A percentile compares a stretch with the other conserved stretches of the same genome.
Conservation (phyloP, 163 green algal species). For the Trebouxia gelatinosa region DNA sequence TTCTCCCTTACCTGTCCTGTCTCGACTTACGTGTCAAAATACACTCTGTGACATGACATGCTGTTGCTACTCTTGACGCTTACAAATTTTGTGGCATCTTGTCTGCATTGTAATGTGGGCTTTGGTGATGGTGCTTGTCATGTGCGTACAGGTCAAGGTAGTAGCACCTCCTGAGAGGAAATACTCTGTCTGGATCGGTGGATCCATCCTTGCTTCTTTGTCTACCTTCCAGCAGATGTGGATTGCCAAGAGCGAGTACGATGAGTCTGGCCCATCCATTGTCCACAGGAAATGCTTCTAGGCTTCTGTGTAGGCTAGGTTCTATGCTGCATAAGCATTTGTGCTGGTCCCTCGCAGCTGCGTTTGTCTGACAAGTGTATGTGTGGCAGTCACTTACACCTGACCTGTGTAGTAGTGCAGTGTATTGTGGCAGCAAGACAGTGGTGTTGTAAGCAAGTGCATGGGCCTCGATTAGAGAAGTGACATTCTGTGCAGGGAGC, state of each 20-base stretch:
- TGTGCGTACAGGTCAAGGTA: conserved; percentile 46
- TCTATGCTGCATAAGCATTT: background rate
- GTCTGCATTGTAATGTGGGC: too few species aligned
- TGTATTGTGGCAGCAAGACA: too few species aligned
- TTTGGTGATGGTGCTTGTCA: too few species aligned
- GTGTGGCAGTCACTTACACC: too few species aligned
- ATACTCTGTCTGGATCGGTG: conserved; percentile 99
- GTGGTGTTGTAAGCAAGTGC: too few species aligned
- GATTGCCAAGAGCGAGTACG: conserved; percentile 96
- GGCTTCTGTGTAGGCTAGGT: conserved; percentile 21
- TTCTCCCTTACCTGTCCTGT: background rate
- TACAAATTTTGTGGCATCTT: too few species aligned
- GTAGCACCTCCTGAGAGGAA: conserved; percentile 95
- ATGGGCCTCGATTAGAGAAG: too few species aligned
- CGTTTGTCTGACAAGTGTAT: too few species aligned
- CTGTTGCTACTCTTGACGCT: too few species aligned
- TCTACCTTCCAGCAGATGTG: conserved; percentile 98
- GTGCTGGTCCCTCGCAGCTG: too few species aligned
- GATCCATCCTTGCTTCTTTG: conserved; percentile 95
- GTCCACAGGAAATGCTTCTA: conserved; percentile 98
- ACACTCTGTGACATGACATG: background rate
- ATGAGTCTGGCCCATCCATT: conserved; percentile 94
- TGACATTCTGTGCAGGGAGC: conserved; percentile 73
- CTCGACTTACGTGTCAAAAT: background rate
- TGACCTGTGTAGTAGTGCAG: too few species aligned